Evolutionary conservation across 2,329 filamentous ascomycete species (phyloP).

Genomic region (Helminthosporium solani): DNA sequence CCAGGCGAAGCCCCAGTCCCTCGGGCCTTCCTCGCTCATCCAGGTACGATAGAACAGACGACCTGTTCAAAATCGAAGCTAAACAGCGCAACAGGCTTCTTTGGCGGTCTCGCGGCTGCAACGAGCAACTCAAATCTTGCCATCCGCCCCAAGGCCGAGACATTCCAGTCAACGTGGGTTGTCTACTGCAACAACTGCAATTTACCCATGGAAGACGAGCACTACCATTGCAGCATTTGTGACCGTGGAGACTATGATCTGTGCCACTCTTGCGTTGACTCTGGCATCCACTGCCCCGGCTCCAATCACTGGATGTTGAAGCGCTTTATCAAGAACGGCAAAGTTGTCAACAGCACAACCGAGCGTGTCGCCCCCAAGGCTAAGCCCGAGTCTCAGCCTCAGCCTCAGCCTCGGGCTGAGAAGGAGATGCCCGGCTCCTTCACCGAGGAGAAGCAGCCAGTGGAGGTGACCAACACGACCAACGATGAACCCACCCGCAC

Average conservation of each 20-base stretch:
- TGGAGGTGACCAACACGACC: slow-evolving; percentile 11
- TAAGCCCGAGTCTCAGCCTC: slow-evolving; percentile 24
- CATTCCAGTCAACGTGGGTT: slow-evolving; percentile 60
- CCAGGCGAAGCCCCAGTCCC: slow-evolving; percentile 44
- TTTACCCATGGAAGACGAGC: slow-evolving; percentile 71
- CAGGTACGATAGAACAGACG: slow-evolving; percentile 24
- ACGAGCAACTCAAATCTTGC: slow-evolving; percentile 33
- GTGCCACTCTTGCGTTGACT: slow-evolving; percentile 74
- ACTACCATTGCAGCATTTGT: slow-evolving; percentile 94
- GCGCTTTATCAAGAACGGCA: slow-evolving; percentile 75
- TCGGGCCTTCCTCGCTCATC: slow-evolving; percentile 40
- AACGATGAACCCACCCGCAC: slow-evolving; percentile 56
- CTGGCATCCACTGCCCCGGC: slow-evolving; percentile 74
- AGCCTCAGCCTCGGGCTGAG: slow-evolving; percentile 23
- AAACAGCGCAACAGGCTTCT: slow-evolving; percentile 25
- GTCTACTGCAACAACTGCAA: slow-evolving; percentile 96
- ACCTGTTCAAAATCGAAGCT: slow-evolving; percentile 6
- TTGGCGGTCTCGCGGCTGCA: slow-evolving; percentile 31
- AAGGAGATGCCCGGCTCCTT: slow-evolving; percentile 49
- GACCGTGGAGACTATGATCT: slow-evolving; percentile 94
- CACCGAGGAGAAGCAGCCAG: slow-evolving; percentile 46
- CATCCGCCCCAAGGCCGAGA: slow-evolving; percentile 44
- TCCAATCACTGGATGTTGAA: slow-evolving; percentile 93
- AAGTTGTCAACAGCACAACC: slow-evolving; percentile 81
- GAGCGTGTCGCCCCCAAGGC: slow-evolving; percentile 72